A percentile compares a stretch with the other conserved stretches of the same genome.
phyloP scores from a whole-genome alignment of 2,329 filamentous ascomycete genomes.

The Colletotrichum brevisporum region DNA sequence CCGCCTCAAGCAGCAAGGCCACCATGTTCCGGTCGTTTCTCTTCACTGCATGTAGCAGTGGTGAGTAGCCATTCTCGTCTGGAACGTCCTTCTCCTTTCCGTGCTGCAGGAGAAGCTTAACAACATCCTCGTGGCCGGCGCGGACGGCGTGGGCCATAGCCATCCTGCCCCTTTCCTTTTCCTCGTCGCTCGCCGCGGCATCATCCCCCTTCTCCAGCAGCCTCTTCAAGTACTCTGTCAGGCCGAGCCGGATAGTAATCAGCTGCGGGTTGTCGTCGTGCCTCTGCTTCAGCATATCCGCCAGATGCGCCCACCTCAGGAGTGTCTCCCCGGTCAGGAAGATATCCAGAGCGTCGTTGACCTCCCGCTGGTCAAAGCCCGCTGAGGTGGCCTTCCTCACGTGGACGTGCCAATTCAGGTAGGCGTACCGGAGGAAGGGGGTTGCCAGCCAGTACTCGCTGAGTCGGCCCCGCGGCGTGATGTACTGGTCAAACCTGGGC shows the following conservation, averaged over 20 bases:
- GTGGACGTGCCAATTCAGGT: conserved; percentile 13
- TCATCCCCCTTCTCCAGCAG: neutral
- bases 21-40: conserved; percentile 49
- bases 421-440: conserved; percentile 12
- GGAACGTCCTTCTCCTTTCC: neutral
- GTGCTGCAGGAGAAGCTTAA: conserved; percentile 13
- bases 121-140: neutral
- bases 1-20: conserved; percentile 51
- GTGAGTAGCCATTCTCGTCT: neutral
- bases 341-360: neutral
- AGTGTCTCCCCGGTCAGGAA: neutral
- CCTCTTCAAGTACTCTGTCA: neutral
- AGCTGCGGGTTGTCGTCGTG: neutral
- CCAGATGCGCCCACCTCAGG: neutral
- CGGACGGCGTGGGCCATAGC: conserved; percentile 3
- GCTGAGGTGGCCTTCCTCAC: neutral
- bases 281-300: neutral
- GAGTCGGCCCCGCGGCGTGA: neutral
- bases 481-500: too few relatives aligned
- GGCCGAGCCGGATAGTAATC: neutral
- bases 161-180: neutral
- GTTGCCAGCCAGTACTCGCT: neutral
- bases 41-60: conserved; percentile 53
- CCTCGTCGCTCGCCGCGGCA: too few relatives aligned
- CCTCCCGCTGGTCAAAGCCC: conserved; percentile 3